Percentiles rank a stretch among this genome's conserved stretches.
phyloP scores from a whole-genome alignment of 495 filamentous ascomycete genomes.

The Staphylotrichum longicolle region DNA sequence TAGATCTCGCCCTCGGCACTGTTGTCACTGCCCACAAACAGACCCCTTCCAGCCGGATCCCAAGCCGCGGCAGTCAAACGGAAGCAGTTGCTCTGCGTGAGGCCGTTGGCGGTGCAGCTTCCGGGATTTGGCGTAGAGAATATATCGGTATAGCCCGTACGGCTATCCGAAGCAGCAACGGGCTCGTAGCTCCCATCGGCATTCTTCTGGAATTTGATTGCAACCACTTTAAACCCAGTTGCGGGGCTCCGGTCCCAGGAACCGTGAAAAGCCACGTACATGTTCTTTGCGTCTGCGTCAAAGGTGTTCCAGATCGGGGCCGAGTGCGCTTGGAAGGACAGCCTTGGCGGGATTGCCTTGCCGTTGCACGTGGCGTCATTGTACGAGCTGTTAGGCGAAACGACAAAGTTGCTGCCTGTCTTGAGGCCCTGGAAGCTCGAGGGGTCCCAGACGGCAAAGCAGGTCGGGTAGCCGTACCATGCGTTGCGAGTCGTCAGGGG shows the following conservation, averaged over 20 bases:
- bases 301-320: conserved; percentile 56
- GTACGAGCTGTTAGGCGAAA: conserved; percentile 45
- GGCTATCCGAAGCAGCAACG: conserved; percentile 38
- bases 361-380: conserved; percentile 51
- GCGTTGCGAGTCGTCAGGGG: conserved; percentile 35
- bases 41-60: conserved; percentile 40
- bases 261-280: conserved; percentile 61
- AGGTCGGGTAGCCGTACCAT: conserved; percentile 69
- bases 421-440: conserved; percentile 43
- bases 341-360: conserved; percentile 45
- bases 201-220: conserved; percentile 39
- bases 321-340: conserved; percentile 57
- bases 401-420: conserved; percentile 52
- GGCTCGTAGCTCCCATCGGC: conserved; percentile 39
- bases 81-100: conserved; percentile 41
- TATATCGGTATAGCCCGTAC: conserved; percentile 40
- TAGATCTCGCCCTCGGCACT: conserved; percentile 45
- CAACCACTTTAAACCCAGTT: conserved; percentile 42
- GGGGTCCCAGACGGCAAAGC: conserved; percentile 62
- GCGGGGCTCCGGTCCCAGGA: conserved; percentile 52
- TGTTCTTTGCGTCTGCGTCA: conserved; percentile 47
- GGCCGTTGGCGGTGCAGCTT: conserved; percentile 40
- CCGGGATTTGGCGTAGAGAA: conserved; percentile 35
- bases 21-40: conserved; percentile 46
- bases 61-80: conserved; percentile 36